Evolutionary conservation across 2,329 filamentous ascomycete genomes (phyloP), one percentile per base, ranked within the genome.

Genomic region (Talaromyces sp.): DNA sequence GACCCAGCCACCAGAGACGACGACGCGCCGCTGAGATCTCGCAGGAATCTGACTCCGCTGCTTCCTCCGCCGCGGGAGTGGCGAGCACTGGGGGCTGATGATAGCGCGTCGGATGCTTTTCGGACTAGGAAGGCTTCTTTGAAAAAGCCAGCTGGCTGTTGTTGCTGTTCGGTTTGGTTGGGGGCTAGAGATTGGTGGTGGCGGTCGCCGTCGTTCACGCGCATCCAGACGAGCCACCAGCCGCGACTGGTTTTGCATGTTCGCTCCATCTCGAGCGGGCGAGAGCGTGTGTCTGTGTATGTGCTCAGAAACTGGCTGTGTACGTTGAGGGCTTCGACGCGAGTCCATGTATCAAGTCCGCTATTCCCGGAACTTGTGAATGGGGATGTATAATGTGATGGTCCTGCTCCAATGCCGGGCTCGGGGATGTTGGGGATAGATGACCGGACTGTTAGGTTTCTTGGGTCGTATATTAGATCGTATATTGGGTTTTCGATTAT

Each of bases 151-250:
- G 24, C 17, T 46, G 19, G 17, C 14, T 31, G 46, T 59, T 61
- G 62, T 31, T 60, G 56, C 58, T 38, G 17, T 52, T 64, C 46
- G 26, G 46, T 21, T n/a, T 41, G 13, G 9, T 3, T 17, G 6
- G 38, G 38, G 2, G 38, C 3, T 41, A n/a, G 10, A 41, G 21
- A 13, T 56, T 54, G 52, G 21, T 35, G 13, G n/a, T 55, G 38
- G 17, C 61, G 11, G 14, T 60, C 10, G 58, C 31, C n/a, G 60
- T 63, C 56, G 5, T 76, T 75, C 31, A 86, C 71, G 9, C 83
- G 79, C 71, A 87, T 81, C 85, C 86, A 88, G 24, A 87, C 81
- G 2, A 88, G 79, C 86, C 86, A 88, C 85, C 85, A 88, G 7
- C 84, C 84, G n/a, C 85, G 80, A 50, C 74, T 80, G 0, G 85